Evolutionary conservation across 306 rosid species (phyloP), one percentile per base, ranked within the genome.

Genomic region (Ochetophila trinervis): DNA sequence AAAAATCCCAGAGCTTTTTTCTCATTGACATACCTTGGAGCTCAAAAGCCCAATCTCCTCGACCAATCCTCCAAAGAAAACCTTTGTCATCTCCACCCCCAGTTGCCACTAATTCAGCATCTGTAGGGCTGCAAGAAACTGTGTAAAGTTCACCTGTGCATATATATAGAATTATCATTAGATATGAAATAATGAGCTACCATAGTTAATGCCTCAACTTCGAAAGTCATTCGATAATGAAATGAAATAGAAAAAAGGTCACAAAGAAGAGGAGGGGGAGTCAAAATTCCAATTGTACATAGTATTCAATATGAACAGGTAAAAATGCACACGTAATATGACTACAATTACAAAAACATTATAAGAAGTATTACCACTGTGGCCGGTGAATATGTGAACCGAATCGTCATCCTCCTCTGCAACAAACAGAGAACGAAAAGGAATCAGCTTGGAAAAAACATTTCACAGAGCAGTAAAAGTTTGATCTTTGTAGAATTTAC

Each of bases 21-120:
- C 19, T 68, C 44, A 40, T 12, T 53, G 54, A 45, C 83, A 64
- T 75, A 86, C 95, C 96, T 68, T 66, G 78, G 57, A 93, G 88
- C 84, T 93, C 94, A 63, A 67, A 76, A 62, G 97, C 85, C 90
- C 87, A 89, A 77, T 87, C 95, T 78, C 97, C 95, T 53, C 62
- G 78, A 35, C 85, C 89, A 70, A 89, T 84, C 80, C 56, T 84
- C 98, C 98, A 93, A 53, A 93, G 83, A 86, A 87, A 93, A 22
- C 95, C 98, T 75, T 45, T 84, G 69, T 93, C 96, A 79, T 93
- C 97, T 45, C 89, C 75, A 53, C 96, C 91, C 50, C 98, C 98
- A 1, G 98, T 87, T 8, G 94, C 94, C 69, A 93, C 98, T 77
- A 93, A 79, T 5, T 71, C 37, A 4, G 73, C 65, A 67, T 90